Percentiles rank a stretch among this genome's conserved stretches.
Conservation (phyloP, 2,329 filamentous ascomycete genomes). For the Sporothrix globosa region DNA sequence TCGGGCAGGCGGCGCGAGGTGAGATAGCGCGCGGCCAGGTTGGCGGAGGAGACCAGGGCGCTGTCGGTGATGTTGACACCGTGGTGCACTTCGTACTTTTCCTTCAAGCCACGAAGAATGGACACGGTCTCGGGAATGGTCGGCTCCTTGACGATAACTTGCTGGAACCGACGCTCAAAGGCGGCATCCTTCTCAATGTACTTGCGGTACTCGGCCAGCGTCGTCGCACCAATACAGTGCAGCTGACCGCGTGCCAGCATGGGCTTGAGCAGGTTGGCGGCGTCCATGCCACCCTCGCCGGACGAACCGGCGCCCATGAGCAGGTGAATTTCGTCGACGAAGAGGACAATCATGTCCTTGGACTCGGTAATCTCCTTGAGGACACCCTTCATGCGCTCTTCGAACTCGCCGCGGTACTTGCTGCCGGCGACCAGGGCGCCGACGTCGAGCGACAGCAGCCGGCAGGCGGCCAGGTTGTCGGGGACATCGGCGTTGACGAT, state of each 20-base stretch:
- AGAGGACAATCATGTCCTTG: slow-evolving; percentile 95
- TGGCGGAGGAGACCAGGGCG: slow-evolving; percentile 89
- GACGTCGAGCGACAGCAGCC: slow-evolving; percentile 90
- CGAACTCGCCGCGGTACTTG: slow-evolving; percentile 98
- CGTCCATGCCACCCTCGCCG: slow-evolving; percentile 97
- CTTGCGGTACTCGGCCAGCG: slow-evolving; percentile 92
- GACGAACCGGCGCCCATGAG: slow-evolving; percentile 96
- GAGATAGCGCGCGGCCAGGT: slow-evolving; percentile 87
- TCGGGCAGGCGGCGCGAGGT: slow-evolving; percentile 89
- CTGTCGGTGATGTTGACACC: slow-evolving; percentile 95
- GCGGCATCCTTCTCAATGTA: slow-evolving; percentile 99
- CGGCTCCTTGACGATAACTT: slow-evolving; percentile 96
- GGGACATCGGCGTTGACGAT: slow-evolving; percentile 97
- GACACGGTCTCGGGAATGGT: slow-evolving; percentile 87
- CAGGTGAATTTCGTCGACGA: slow-evolving; percentile 97
- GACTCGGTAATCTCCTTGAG: slow-evolving; percentile 94
- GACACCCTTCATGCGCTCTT: slow-evolving; percentile 99
- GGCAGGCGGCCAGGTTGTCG: slow-evolving; percentile 91
- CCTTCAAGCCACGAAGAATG: slow-evolving; percentile 96
- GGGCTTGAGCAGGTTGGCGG: slow-evolving; percentile 94
- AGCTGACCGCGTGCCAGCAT: slow-evolving; percentile 96
- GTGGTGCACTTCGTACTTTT: slow-evolving; percentile 97
- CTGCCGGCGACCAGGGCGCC: slow-evolving; percentile 93
- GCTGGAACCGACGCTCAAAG: slow-evolving; percentile 98
- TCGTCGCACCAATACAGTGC: slow-evolving; percentile 97